Percentiles rank a stretch among this genome's conserved stretches.
Conservation (phyloP, 1,284 basidiomycete genomes). For the Sanghuangporus weigelae region DNA sequence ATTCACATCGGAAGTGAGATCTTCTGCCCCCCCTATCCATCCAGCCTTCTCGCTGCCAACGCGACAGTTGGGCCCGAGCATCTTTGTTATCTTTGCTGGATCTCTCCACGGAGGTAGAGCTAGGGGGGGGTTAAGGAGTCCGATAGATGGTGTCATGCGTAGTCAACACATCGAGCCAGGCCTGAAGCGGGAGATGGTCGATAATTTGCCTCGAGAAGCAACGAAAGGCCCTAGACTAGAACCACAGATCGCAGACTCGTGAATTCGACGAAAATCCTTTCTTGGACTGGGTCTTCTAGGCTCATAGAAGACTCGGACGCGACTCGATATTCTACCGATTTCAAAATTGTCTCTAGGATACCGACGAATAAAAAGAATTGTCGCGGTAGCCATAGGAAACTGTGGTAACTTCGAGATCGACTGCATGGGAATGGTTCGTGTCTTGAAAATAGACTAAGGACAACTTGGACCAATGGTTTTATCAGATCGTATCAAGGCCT, state of each 20-base stretch:
- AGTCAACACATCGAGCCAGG: not conserved
- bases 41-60: not conserved
- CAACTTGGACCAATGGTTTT: no score
- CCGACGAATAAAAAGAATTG: not conserved
- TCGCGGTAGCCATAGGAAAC: no score
- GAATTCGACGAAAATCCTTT: not conserved
- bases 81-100: not conserved
- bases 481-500: no score
- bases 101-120: not conserved
- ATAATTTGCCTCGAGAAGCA: no score
- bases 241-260: no score
- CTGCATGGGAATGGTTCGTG: no score
- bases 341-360: not conserved
- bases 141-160: not conserved
- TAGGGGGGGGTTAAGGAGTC: not conserved
- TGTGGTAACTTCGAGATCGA: no score
- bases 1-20: not conserved
- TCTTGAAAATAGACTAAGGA: no score
- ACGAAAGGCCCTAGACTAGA: no score
- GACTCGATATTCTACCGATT: no score
- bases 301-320: not conserved
- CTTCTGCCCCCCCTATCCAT: not conserved
- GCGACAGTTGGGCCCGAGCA: not conserved
- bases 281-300: not conserved
- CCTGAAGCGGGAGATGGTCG: no score